phyloP scores from a whole-genome alignment of 148 eudicot genomes.

The Rhododendron griersonianum region DNA sequence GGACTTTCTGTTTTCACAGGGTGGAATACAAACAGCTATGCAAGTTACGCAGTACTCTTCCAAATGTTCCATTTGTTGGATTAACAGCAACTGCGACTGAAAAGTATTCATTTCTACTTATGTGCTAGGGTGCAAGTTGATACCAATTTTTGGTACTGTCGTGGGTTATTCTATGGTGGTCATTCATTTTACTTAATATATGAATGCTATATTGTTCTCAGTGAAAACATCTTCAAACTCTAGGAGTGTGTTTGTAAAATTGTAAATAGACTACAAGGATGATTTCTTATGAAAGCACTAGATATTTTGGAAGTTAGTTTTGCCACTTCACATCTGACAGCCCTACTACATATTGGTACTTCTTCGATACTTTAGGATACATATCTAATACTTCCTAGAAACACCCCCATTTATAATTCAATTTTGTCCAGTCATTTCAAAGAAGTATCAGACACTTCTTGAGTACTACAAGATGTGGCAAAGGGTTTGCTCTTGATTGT shows the following conservation, averaged over 20 bases:
- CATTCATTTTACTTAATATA: not conserved
- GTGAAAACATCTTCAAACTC: not conserved
- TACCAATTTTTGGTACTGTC: not conserved
- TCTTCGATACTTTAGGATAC: not conserved
- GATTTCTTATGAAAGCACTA: not conserved
- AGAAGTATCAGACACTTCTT: not conserved
- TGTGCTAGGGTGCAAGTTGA: not conserved
- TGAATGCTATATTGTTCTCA: not conserved
- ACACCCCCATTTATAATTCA: not conserved
- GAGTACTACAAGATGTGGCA: not conserved
- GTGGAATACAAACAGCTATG: conserved; percentile 69
- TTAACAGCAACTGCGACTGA: conserved; percentile 87
- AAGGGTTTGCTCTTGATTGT: not conserved
- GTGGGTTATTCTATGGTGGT: not conserved
- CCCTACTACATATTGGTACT: not conserved
- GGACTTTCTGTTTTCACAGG: conserved; percentile 31
- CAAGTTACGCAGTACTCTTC: conserved; percentile 57
- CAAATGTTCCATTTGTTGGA: conserved; percentile 66
- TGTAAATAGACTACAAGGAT: not conserved
- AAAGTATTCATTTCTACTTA: conserved; percentile 40
- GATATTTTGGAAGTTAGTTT: not conserved
- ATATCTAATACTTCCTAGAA: not conserved
- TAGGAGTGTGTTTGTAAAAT: not conserved
- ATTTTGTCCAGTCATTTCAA: not conserved
- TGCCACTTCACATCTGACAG: not conserved